phyloP scores from a whole-genome alignment of 2,329 filamentous ascomycete species.

The Basipetospora chlamydospora region DNA sequence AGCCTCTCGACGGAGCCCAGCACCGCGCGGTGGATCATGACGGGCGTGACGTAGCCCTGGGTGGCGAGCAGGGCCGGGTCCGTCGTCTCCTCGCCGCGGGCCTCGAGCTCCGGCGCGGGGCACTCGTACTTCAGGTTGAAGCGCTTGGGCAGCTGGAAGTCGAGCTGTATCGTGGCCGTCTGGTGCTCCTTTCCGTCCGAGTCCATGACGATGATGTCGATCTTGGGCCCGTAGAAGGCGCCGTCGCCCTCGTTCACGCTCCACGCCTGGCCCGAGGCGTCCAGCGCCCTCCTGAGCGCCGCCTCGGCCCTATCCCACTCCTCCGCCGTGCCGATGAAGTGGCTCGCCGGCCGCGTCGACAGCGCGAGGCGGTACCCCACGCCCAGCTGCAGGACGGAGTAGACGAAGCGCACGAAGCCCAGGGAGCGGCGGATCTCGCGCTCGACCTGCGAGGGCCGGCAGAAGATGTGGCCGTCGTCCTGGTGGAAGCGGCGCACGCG shows the following conservation, averaged over 20 bases:
- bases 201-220: conserved; percentile 71
- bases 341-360: conserved; percentile 62
- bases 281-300: conserved; percentile 25
- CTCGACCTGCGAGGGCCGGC: conserved; percentile 59
- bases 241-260: conserved; percentile 67
- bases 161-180: conserved; percentile 76
- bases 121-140: conserved; percentile 65
- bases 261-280: conserved; percentile 61
- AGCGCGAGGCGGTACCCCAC: conserved; percentile 57
- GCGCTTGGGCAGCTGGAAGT: conserved; percentile 75
- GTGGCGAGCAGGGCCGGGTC: conserved; percentile 31
- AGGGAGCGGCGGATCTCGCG: conserved; percentile 60
- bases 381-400: conserved; percentile 54
- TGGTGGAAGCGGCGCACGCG: conserved; percentile 79
- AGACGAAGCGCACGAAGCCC: conserved; percentile 59
- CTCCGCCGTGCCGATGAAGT: conserved; percentile 60
- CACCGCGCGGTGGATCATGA: conserved; percentile 74
- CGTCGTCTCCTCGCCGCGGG: conserved; percentile 32
- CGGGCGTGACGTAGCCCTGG: conserved; percentile 50
- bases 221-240: conserved; percentile 85
- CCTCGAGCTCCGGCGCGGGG: conserved; percentile 48
- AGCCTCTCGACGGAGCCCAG: conserved; percentile 74
- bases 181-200: conserved; percentile 77
- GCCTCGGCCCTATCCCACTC: conserved; percentile 39
- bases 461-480: conserved; percentile 86